Evolutionary conservation across 23 red algal genomes (phyloP).

Genomic region (Gracilaria vermiculophylla): DNA sequence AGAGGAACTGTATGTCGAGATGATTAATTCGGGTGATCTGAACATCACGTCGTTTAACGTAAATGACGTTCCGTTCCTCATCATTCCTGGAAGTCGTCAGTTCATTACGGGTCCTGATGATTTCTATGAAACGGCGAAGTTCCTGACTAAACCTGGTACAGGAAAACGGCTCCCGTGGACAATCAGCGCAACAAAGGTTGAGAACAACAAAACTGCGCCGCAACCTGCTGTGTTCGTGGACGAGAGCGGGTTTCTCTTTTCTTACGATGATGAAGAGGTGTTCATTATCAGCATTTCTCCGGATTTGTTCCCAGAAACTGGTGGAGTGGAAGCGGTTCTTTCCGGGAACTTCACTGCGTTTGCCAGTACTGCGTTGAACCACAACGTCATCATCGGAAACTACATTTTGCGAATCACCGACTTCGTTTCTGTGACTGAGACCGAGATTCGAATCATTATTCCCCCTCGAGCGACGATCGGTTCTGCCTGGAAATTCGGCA

Average conservation of each 20-base stretch:
- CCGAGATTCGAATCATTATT: slow-evolving; percentile 11
- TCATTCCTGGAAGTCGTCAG: slow-evolving; percentile 32
- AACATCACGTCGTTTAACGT: slow-evolving; percentile 52
- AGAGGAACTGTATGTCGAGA: slow-evolving; percentile 53
- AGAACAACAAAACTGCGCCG: background rate
- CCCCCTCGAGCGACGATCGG: slow-evolving; percentile 15
- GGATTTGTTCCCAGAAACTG: slow-evolving; percentile 7
- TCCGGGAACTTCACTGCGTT: slow-evolving; percentile 40
- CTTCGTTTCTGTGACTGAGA: background rate
- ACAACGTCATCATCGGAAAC: slow-evolving; percentile 29
- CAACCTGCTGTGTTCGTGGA: slow-evolving; percentile 28
- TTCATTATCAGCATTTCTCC: slow-evolving; percentile 22
- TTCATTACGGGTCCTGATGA: slow-evolving; percentile 24
- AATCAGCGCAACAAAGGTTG: slow-evolving; percentile 21
- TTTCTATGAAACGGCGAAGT: slow-evolving; percentile 64
- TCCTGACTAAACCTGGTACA: slow-evolving; percentile 48
- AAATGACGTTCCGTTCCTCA: slow-evolving; percentile 26
- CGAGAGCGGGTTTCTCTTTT: slow-evolving; percentile 54
- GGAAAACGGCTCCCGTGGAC: slow-evolving; percentile 62
- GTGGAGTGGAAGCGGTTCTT: slow-evolving; percentile 18
- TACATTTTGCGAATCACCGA: background rate
- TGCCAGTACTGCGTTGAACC: background rate
- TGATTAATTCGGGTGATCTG: slow-evolving; percentile 44
- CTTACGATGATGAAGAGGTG: slow-evolving; percentile 38
- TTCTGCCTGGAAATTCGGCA: slow-evolving; percentile 22